phyloP scores from a whole-genome alignment of 176 grass and related monocot genomes.

The Eragrostis curvula region DNA sequence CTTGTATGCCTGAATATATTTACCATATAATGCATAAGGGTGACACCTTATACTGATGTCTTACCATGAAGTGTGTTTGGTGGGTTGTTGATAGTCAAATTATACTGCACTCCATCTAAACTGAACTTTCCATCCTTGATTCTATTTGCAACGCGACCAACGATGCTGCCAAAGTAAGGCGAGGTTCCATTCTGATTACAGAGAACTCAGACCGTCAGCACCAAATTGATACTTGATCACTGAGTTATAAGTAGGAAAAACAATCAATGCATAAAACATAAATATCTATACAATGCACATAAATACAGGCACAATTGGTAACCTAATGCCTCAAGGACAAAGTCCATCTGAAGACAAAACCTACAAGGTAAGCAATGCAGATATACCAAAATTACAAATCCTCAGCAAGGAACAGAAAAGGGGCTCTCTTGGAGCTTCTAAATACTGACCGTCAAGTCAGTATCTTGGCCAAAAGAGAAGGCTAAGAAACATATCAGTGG shows the following conservation, averaged over 20 bases:
- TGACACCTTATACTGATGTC: background rate
- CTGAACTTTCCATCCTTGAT: constrained; percentile 81
- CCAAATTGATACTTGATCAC: constrained; percentile 4
- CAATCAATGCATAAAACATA: too few species aligned
- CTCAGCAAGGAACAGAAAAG: background rate
- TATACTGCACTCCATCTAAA: constrained; percentile 67
- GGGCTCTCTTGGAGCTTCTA: background rate
- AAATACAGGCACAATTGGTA: background rate
- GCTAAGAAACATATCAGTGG: background rate
- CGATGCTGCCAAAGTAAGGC: constrained; percentile 89
- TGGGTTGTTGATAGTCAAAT: constrained; percentile 68
- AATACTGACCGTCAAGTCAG: background rate
- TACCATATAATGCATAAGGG: background rate
- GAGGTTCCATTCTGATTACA: constrained; percentile 69
- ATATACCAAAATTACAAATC: background rate
- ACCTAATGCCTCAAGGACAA: background rate
- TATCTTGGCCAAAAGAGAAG: background rate
- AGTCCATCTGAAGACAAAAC: background rate
- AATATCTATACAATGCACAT: constrained; percentile 8
- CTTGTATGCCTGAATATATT: constrained; percentile 13
- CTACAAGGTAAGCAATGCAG: background rate
- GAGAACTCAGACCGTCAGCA: constrained; percentile 41
- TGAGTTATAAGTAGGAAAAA: background rate
- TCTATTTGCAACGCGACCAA: constrained; percentile 92
- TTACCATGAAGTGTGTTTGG: constrained; percentile 92